Conservation (phyloP, 129 eudicot genomes). For the Calendula officinalis region DNA sequence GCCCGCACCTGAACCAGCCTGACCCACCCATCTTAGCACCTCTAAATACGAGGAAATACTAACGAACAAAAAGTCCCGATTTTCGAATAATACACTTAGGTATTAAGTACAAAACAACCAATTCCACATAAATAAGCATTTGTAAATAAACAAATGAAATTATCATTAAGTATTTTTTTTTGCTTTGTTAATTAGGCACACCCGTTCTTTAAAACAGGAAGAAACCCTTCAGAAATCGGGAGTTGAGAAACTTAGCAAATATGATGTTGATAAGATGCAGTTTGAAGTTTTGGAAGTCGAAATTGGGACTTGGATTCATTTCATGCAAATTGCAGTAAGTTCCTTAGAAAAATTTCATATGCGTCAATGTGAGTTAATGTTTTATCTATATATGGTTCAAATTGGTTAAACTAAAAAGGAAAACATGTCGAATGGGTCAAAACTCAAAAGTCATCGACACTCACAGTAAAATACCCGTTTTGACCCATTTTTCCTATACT, state of each 20-base stretch:
- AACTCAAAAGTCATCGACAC: background rate
- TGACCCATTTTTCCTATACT: background rate
- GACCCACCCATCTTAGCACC: background rate
- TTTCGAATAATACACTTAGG: background rate
- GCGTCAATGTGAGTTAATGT: background rate
- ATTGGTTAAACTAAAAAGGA: background rate
- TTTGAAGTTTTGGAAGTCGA: constrained; percentile 97
- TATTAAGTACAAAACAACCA: background rate
- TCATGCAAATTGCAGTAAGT: constrained; percentile 97
- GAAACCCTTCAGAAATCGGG: constrained; percentile 90
- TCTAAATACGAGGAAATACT: background rate
- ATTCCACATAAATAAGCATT: background rate
- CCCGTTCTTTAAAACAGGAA: constrained; percentile 85
- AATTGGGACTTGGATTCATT: constrained; percentile 99
- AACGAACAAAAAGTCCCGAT: background rate
- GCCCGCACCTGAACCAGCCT: background rate
- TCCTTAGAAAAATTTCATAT: background rate
- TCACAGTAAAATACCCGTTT: background rate
- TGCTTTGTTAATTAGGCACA: constrained; percentile 56
- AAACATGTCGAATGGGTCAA: background rate
- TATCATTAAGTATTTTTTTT: background rate
- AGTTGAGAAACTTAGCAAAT: constrained; percentile 96
- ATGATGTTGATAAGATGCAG: constrained; percentile 98
- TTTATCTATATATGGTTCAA: background rate
- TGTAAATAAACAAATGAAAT: background rate